Percentiles rank a stretch among this genome's conserved stretches.
phyloP scores from a whole-genome alignment of 768 basidiomycete genomes.

The Leccinum boreale region DNA sequence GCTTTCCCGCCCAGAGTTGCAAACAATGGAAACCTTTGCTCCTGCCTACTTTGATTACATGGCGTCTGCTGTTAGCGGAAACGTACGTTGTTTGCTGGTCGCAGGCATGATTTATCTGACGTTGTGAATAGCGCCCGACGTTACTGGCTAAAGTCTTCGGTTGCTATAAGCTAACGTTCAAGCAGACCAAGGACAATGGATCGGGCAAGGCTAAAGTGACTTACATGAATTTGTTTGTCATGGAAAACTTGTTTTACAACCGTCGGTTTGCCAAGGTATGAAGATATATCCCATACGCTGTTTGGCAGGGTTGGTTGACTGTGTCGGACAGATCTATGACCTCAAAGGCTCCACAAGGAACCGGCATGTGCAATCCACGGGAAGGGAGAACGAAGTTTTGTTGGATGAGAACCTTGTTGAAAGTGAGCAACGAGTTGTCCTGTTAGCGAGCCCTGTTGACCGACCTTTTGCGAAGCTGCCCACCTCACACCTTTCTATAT shows the following conservation, averaged over 20 bases:
- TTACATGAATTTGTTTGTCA: constrained; percentile 93
- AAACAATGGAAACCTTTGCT: constrained; percentile 95
- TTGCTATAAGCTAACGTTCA: constrained; percentile 91
- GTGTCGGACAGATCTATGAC: constrained; percentile 75
- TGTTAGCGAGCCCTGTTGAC: constrained; percentile 1
- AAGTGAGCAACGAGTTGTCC: constrained; percentile 44
- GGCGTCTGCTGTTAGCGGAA: constrained; percentile 85
- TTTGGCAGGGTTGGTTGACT: background rate
- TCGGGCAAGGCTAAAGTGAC: constrained; percentile 69
- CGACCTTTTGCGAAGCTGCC: constrained; percentile 49
- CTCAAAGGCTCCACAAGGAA: constrained; percentile 95
- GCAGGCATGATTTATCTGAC: constrained; percentile 4
- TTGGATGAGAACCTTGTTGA: constrained; percentile 96
- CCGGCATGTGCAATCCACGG: constrained; percentile 87
- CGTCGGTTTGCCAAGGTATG: constrained; percentile 83
- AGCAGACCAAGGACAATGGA: constrained; percentile 68
- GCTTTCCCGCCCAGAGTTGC: constrained; percentile 83
- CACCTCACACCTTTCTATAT: constrained; percentile 89
- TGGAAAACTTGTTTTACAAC: constrained; percentile 98
- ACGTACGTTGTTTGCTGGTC: constrained; percentile 47
- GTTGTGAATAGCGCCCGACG: constrained; percentile 70
- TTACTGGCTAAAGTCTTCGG: constrained; percentile 96
- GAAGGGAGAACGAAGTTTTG: constrained; percentile 88
- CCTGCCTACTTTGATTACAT: constrained; percentile 98
- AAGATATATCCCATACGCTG: background rate